A percentile compares a stretch with the other conserved stretches of the same genome.
phyloP scores from a whole-genome alignment of 148 eudicot species.

The Bassia scoparia region DNA sequence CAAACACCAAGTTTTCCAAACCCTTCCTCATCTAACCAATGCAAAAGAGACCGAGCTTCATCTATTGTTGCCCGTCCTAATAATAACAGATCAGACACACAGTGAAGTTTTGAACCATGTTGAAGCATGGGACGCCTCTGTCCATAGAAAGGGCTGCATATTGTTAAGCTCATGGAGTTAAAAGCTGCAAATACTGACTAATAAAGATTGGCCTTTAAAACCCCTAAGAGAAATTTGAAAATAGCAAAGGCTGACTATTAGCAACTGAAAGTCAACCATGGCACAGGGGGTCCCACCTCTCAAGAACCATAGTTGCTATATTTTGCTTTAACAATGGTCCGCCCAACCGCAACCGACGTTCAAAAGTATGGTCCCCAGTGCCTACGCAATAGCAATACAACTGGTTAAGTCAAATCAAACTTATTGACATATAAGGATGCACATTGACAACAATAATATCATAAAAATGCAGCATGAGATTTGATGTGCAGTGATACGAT shows the following conservation, averaged over 20 bases:
- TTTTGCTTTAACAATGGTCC: conserved; percentile 88
- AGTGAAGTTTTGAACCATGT: conserved; percentile 77
- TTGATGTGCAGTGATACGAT: neutral
- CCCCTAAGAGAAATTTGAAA: neutral
- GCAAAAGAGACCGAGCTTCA: conserved; percentile 82
- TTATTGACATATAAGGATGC: conserved; percentile 1
- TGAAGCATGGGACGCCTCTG: conserved; percentile 85
- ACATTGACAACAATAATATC: neutral
- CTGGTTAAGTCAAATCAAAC: conserved; percentile 19
- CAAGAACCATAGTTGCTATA: conserved; percentile 97
- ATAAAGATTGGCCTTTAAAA: neutral
- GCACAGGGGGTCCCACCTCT: conserved; percentile 53
- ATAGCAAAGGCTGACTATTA: neutral
- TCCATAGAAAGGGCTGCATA: conserved; percentile 90
- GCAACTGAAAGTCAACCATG: neutral
- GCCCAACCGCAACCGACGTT: conserved; percentile 88
- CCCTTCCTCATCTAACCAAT: conserved; percentile 91
- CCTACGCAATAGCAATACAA: conserved; percentile 43
- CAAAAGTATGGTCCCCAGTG: conserved; percentile 96
- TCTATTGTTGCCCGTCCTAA: conserved; percentile 92
- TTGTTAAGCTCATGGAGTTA: neutral
- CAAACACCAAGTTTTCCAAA: conserved; percentile 93
- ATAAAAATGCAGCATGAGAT: neutral
- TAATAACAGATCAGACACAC: conserved; percentile 88
- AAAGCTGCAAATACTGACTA: neutral